Base-by-base conservation (phyloP, 495 filamentous ascomycete species). In the Durotheca rogersii region DNA sequence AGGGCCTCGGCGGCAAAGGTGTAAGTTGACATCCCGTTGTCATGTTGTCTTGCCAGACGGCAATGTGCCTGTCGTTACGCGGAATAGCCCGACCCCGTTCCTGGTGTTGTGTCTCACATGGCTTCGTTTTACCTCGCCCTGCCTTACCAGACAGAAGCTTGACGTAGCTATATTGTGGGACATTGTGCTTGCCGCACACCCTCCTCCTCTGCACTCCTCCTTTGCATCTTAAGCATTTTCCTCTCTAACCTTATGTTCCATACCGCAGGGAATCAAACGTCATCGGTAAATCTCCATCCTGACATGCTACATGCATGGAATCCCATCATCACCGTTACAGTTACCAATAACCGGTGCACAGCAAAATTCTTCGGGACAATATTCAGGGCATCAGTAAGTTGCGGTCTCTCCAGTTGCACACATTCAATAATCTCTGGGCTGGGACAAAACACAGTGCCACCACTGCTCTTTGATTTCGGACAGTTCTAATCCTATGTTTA, bases 351-450 rank as follows among this genome's bases (percentile, higher is more conserved):
- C 10, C 1, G 10, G 41, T 9, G 9, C 9, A 56, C 51, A 83
- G 85, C 0, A 85, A 84, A 47, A 66, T 84, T 0, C 52, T 79
- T 0, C 76, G 72, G n/a, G 86, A 88, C 41, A 79, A 73, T 0
- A 79, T 89, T 11, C 51, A 65, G 1, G 85, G 82, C 0, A 78
- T 89, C 25, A 88, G 84, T 87, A 69, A 68, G 84, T 73, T n/a
- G n/a, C n/a, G n/a, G n/a, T n/a, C n/a, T n/a, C n/a, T n/a, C n/a
- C n/a, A n/a, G n/a, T n/a, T n/a, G n/a, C n/a, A n/a, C n/a, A n/a
- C n/a, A n/a, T n/a, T n/a, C n/a, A n/a, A n/a, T n/a, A n/a, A n/a
- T n/a, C n/a, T n/a, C n/a, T n/a, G n/a, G n/a, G n/a, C n/a, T n/a
- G n/a, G n/a, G n/a, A n/a, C n/a, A n/a, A n/a, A n/a, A n/a, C n/a